Base-by-base conservation (phyloP, 352 stramenopile genomes). In the Chrysophaeum taylorii region DNA sequence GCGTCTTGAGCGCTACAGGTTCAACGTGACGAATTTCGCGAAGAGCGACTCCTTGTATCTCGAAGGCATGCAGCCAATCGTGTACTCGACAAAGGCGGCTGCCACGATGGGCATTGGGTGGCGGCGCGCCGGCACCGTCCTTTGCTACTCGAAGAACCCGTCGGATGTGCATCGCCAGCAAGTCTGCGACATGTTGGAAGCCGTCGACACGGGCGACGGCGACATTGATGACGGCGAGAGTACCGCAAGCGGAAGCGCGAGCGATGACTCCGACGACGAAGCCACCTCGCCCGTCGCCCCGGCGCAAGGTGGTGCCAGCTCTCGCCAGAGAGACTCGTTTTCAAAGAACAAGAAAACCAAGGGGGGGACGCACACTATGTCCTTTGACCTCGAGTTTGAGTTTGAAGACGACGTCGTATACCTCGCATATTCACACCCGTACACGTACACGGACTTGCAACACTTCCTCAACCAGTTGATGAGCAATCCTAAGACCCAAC, bases 1-100 rank as follows among this genome's bases (percentile, higher is more conserved):
- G n/a, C n/a, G n/a, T n/a, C n/a, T n/a, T n/a, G n/a, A n/a, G n/a
- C n/a, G n/a, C n/a, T 81, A 90, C 1, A 81, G 85, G 70, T 90
- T 94, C 75, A 92, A 92, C 69, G 81, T 93, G 39, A 79, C 83
- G 60, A 93, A 93, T 74, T 88, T 92, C 80, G 78, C 89, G 39
- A 94, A 94, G 72, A 82, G 78, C 41, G 71, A 86, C 39, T 92
- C 87, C 63, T 69, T 92, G 70, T 94, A 91, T 78, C 90, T 88
- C 69, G 82, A 89, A 25, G 87, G 87, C 42, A 92, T 94, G 86
- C 77, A 88, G n/a, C 87, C 87, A 23, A 75, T 83, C 1, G 76
- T 91, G 27, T 90, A 85, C 64, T 72, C 87, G 25, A 80, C 86
- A 67, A 66, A 70, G 0, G 76, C 84, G 38, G 78, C 75, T 0